Evolutionary conservation across 257 asterid genomes (phyloP).

Genomic region (Thymus quinquecostatus): DNA sequence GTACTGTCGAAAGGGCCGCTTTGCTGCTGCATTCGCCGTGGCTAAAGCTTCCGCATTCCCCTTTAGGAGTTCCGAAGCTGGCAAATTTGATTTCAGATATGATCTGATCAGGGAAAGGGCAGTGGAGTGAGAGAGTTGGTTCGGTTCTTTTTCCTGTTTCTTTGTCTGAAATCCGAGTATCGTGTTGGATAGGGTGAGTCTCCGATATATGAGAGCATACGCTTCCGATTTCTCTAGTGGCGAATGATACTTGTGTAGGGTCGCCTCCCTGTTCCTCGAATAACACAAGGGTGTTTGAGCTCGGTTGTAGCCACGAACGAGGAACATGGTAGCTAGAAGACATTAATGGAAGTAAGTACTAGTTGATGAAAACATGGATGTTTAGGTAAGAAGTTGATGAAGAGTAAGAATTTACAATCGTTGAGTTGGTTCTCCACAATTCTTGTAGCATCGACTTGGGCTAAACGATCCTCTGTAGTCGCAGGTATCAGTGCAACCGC

Average conservation of each 20-base stretch:
- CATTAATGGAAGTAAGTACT: slow-evolving; percentile 20
- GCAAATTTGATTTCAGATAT: slow-evolving; percentile 70
- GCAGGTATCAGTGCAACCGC: slow-evolving; percentile 64
- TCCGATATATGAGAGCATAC: slow-evolving; percentile 68
- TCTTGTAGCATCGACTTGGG: slow-evolving; percentile 59
- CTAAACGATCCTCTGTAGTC: slow-evolving; percentile 66
- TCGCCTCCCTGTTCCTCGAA: slow-evolving; percentile 88
- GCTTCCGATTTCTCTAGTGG: slow-evolving; percentile 51
- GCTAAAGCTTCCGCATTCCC: slow-evolving; percentile 71
- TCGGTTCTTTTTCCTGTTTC: slow-evolving; percentile 35
- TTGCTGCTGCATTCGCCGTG: slow-evolving; percentile 71
- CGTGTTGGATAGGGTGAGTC: slow-evolving; percentile 62
- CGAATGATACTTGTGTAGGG: slow-evolving; percentile 73
- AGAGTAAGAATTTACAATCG: slow-evolving; percentile 52
- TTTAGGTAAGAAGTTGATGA: neutral
- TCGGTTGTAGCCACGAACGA: slow-evolving; percentile 74
- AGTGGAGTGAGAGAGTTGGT: slow-evolving; percentile 54
- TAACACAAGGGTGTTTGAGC: slow-evolving; percentile 60
- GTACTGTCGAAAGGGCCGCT: slow-evolving; percentile 48
- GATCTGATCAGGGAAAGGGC: slow-evolving; percentile 66
- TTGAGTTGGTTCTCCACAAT: slow-evolving; percentile 85
- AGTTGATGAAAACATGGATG: neutral
- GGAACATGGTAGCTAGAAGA: slow-evolving; percentile 77
- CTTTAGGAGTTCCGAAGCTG: slow-evolving; percentile 84
- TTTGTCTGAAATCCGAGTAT: slow-evolving; percentile 52